phyloP scores from a whole-genome alignment of 1,284 basidiomycete species.

The Ganoderma boninense region DNA sequence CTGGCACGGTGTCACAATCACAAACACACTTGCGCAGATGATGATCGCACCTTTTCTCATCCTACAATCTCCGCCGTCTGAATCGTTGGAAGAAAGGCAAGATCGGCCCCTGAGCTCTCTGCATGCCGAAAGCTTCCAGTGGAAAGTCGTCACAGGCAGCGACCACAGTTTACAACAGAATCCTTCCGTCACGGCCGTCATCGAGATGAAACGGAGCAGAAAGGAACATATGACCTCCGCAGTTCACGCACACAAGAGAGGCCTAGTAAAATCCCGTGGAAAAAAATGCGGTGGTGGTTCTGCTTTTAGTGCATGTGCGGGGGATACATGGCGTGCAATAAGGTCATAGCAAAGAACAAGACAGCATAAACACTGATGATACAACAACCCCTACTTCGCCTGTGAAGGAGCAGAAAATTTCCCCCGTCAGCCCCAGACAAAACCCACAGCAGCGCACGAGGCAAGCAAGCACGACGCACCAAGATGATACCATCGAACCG shows the following conservation, averaged over 20 bases:
- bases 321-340: conserved; percentile 41
- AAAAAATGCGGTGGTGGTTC: conserved; percentile 30
- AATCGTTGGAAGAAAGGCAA: no score
- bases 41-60: no score
- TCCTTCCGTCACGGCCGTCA: no score
- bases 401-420: conserved; percentile 7
- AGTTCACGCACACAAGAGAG: background rate
- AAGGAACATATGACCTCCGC: background rate
- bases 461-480: conserved; percentile 53
- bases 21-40: no score
- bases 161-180: no score
- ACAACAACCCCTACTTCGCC: conserved; percentile 39
- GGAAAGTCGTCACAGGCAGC: no score
- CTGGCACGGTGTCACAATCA: no score
- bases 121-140: no score
- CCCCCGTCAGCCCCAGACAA: conserved; percentile 3
- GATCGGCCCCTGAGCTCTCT: no score
- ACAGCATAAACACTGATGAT: conserved; percentile 35
- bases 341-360: conserved; percentile 39
- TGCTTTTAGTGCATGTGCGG: conserved; percentile 39
- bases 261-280: background rate
- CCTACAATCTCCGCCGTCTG: no score
- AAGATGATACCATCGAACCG: conserved; percentile 97
- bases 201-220: no score
- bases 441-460: background rate